Percentiles rank a stretch among this genome's conserved stretches.
These are phyloP conservation scores for Fusarium palustre DNA, from an alignment of 2,329 filamentous ascomycete species.

Conservation along the genomic window DNA sequence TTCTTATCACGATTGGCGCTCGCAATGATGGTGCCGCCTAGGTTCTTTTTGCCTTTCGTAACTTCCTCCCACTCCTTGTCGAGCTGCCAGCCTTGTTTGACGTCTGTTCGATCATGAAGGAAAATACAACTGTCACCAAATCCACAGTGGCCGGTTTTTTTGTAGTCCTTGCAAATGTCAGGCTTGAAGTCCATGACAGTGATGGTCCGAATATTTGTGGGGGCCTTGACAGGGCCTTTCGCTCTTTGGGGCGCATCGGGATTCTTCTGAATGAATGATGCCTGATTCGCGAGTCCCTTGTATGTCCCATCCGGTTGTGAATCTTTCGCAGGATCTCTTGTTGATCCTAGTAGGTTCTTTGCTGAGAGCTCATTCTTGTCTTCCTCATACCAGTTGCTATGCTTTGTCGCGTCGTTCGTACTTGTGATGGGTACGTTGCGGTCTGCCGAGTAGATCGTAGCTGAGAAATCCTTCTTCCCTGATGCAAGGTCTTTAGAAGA, in stretches of 20 bases:
- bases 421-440: slow-evolving; percentile 71
- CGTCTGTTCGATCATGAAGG: slow-evolving; percentile 79
- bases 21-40: slow-evolving; percentile 70
- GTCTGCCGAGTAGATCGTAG: slow-evolving; percentile 70
- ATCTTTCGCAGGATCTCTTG: slow-evolving; percentile 55
- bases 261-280: slow-evolving; percentile 83
- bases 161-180: slow-evolving; percentile 91
- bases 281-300: slow-evolving; percentile 78
- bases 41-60: slow-evolving; percentile 75
- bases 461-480: slow-evolving; percentile 55
- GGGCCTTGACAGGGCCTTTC: slow-evolving; percentile 88
- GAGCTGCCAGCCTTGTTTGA: slow-evolving; percentile 94
- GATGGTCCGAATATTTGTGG: slow-evolving; percentile 89
- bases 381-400: slow-evolving; percentile 90
- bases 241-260: slow-evolving; percentile 75
- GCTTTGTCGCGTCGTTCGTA: slow-evolving; percentile 89
- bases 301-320: slow-evolving; percentile 73
- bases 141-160: slow-evolving; percentile 71
- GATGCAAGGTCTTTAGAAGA: slow-evolving; percentile 64
- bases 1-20: slow-evolving; percentile 64
- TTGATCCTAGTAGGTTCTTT: slow-evolving; percentile 70
- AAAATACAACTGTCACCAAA: slow-evolving; percentile 72
- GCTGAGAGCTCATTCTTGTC: slow-evolving; percentile 60
- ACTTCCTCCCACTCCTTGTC: slow-evolving; percentile 93
- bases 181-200: slow-evolving; percentile 92